Conservation (phyloP, 2,329 filamentous ascomycete genomes). For the Botrytis byssoidea region DNA sequence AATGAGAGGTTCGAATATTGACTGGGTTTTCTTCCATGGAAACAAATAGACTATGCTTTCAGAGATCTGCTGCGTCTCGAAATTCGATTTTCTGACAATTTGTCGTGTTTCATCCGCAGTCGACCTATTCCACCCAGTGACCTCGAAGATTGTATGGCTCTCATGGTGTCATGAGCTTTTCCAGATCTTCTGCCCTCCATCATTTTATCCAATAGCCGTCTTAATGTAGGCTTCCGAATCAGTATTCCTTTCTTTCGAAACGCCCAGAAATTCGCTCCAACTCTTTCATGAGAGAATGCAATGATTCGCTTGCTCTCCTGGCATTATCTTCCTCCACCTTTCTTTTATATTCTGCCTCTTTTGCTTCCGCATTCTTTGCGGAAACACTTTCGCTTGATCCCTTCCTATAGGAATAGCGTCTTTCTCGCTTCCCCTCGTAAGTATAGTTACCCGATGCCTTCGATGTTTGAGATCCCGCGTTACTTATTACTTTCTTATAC, state of each 20-base stretch:
- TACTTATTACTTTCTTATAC: background rate
- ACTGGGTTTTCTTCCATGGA: no score
- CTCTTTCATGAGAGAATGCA: slow-evolving; percentile 9
- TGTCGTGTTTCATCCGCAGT: background rate
- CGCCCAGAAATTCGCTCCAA: slow-evolving; percentile 5
- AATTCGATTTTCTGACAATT: background rate
- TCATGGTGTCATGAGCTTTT: no score
- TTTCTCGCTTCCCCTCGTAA: background rate
- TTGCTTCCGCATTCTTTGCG: background rate
- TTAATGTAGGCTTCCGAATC: background rate
- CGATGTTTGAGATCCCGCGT: background rate
- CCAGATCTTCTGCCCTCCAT: background rate
- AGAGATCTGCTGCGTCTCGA: background rate
- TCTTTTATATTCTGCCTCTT: background rate
- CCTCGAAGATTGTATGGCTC: background rate
- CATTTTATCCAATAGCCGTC: background rate
- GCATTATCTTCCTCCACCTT: background rate
- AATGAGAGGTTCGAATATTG: background rate
- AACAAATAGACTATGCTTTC: background rate
- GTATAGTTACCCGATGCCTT: background rate
- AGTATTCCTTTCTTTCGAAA: slow-evolving; percentile 6
- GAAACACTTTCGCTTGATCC: background rate
- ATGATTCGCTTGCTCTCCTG: slow-evolving; percentile 2
- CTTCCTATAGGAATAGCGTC: slow-evolving; percentile 1
- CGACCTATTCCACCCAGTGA: no score